Evolutionary conservation across 371 early-diverging fungal genomes (phyloP).

Genomic region (Mucor velutinosus): DNA sequence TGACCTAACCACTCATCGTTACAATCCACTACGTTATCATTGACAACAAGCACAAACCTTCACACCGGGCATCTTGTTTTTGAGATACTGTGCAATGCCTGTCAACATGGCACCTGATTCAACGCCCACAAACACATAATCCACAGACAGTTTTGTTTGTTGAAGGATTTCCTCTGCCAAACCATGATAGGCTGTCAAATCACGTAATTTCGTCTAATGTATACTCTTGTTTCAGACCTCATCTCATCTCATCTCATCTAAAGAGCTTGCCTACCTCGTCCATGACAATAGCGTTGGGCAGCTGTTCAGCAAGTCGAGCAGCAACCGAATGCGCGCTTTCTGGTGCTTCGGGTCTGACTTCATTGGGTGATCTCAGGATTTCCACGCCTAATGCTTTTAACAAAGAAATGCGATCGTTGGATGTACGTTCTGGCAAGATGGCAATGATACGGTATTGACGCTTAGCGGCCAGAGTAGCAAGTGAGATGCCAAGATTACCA

Average conservation of each 20-base stretch:
- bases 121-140: conserved; percentile 72
- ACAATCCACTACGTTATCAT: not conserved
- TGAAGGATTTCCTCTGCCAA: conserved; percentile 71
- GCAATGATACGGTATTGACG: conserved; percentile 58
- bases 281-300: conserved; percentile 60
- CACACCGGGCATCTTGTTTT: conserved; percentile 55
- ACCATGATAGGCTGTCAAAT: conserved; percentile 31
- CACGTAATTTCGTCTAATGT: conserved; percentile 23
- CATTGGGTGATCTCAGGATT: conserved; percentile 76
- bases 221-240: not conserved
- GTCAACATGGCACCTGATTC: conserved; percentile 74
- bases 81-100: conserved; percentile 62
- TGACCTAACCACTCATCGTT: conserved; percentile 29
- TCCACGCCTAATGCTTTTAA: conserved; percentile 79
- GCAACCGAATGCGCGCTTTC: conserved; percentile 75
- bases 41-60: conserved; percentile 34
- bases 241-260: not conserved
- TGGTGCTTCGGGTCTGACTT: conserved; percentile 71
- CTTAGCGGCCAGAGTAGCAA: conserved; percentile 50
- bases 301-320: conserved; percentile 58
- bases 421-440: conserved; percentile 75
- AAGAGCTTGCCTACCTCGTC: conserved; percentile 60
- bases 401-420: conserved; percentile 69
- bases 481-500: conserved; percentile 66
- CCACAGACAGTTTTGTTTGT: conserved; percentile 59